A percentile compares a stretch with the other conserved stretches of the same genome.
phyloP scores from a whole-genome alignment of 2,329 filamentous ascomycete genomes.

The Pezizomycotina sp. region DNA sequence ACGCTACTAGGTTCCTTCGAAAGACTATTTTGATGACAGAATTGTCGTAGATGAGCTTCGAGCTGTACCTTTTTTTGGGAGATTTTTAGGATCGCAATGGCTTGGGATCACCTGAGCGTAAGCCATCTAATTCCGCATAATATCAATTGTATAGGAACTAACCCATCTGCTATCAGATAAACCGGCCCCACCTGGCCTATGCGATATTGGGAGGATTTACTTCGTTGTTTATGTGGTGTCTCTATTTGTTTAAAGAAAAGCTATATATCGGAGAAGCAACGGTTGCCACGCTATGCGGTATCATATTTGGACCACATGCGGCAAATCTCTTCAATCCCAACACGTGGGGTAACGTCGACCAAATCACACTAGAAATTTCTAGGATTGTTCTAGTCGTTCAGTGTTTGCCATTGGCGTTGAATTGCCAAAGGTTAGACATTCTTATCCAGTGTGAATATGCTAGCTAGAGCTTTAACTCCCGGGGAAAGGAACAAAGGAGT shows the following conservation, averaged over 20 bases:
- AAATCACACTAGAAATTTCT: slow-evolving; percentile 77
- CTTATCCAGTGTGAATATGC: neutral
- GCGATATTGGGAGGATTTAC: slow-evolving; percentile 97
- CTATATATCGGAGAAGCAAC: slow-evolving; percentile 98
- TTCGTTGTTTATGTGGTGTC: slow-evolving; percentile 94
- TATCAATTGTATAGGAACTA: slow-evolving; percentile 14
- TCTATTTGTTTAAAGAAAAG: slow-evolving; percentile 93
- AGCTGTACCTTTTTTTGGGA: neutral
- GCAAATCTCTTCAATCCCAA: slow-evolving; percentile 62
- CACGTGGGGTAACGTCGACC: slow-evolving; percentile 68
- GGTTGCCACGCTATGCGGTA: slow-evolving; percentile 70
- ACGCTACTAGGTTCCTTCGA: neutral
- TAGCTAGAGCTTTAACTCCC: no score
- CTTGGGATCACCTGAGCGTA: slow-evolving; percentile 34
- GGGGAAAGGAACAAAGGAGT: no score
- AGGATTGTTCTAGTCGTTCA: slow-evolving; percentile 80
- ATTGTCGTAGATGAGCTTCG: neutral
- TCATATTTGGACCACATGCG: slow-evolving; percentile 76
- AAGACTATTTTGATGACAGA: neutral
- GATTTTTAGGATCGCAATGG: slow-evolving; percentile 29
- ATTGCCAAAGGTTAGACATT: slow-evolving; percentile 45
- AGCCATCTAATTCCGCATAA: slow-evolving; percentile 3
- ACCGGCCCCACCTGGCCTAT: slow-evolving; percentile 92
- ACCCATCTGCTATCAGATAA: slow-evolving; percentile 37
- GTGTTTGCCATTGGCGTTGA: slow-evolving; percentile 81